Conservation (phyloP, 2,329 filamentous ascomycete genomes). For the Penicillium verrucosum region DNA sequence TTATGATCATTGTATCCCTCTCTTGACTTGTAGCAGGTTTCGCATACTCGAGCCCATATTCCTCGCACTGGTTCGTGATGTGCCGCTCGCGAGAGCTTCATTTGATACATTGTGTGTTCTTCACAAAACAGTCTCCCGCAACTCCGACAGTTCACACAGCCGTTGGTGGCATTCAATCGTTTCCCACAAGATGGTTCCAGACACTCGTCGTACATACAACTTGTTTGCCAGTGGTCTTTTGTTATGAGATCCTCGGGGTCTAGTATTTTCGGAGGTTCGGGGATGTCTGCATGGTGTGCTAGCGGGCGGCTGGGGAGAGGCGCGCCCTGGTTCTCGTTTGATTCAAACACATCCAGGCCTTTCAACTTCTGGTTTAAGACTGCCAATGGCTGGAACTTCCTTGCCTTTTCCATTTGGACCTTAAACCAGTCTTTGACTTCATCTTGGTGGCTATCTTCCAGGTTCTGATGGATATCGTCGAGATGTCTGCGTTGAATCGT, state of each 20-base stretch:
- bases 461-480: conserved; percentile 85
- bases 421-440: conserved; percentile 98
- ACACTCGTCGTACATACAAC: conserved; percentile 71
- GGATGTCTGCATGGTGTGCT: conserved; percentile 21
- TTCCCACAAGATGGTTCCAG: conserved; percentile 84
- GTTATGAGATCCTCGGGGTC: conserved; percentile 92
- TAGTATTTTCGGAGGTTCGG: conserved; percentile 41
- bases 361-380: conserved; percentile 91
- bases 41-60: conserved; percentile 91
- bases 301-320: conserved; percentile 36
- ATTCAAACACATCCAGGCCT: conserved; percentile 88
- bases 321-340: conserved; percentile 65
- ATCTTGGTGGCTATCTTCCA: conserved; percentile 83
- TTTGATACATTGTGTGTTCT: conserved; percentile 98
- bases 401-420: conserved; percentile 88
- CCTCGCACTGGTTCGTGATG: conserved; percentile 86
- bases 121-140: conserved; percentile 95
- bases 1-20: conserved; percentile 91
- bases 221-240: conserved; percentile 81
- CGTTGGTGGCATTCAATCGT: conserved; percentile 72
- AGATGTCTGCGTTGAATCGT: conserved; percentile 57
- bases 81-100: conserved; percentile 89
- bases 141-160: conserved; percentile 86
- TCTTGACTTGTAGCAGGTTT: conserved; percentile 98
- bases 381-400: conserved; percentile 86